Conservation (phyloP, 1,139 yeast species). For the Hemisphaericaspora lyxosophila region DNA sequence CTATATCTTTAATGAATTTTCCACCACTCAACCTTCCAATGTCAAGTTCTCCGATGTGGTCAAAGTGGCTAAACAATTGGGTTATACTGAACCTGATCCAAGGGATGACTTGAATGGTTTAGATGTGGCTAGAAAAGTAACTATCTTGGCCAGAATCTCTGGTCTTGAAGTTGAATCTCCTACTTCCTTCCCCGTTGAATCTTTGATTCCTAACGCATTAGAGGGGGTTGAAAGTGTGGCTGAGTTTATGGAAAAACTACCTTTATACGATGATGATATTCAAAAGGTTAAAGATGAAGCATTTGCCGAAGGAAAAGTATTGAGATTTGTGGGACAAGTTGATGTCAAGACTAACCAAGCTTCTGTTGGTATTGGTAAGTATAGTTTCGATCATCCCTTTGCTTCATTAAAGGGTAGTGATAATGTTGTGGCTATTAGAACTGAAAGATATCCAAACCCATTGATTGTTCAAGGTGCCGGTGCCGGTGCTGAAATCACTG, state of each 20-base stretch:
- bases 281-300: slow-evolving; percentile 80
- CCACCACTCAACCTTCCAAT: slow-evolving; percentile 58
- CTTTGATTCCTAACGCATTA: slow-evolving; percentile 83
- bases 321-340: slow-evolving; percentile 90
- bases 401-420: slow-evolving; percentile 95
- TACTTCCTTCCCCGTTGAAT: slow-evolving; percentile 91
- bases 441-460: slow-evolving; percentile 90
- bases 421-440: slow-evolving; percentile 87
- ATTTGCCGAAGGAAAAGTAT: slow-evolving; percentile 76
- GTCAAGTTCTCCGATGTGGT: slow-evolving; percentile 89
- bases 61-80: slow-evolving; percentile 79
- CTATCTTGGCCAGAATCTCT: slow-evolving; percentile 89
- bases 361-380: slow-evolving; percentile 85
- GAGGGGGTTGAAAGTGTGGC: slow-evolving; percentile 71
- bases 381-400: slow-evolving; percentile 86
- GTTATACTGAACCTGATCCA: slow-evolving; percentile 99
- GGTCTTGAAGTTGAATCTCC: slow-evolving; percentile 89
- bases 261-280: slow-evolving; percentile 77
- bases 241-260: slow-evolving; percentile 78
- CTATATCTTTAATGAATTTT: slow-evolving; percentile 92
- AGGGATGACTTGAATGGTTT: slow-evolving; percentile 97
- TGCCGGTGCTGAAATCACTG: slow-evolving; percentile 98
- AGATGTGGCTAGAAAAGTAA: slow-evolving; percentile 97
- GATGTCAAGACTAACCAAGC: slow-evolving; percentile 69
- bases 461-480: slow-evolving; percentile 98